Percentiles rank a stretch among this genome's conserved stretches.
These are phyloP conservation scores for Pseudonectria foliicola DNA, from an alignment of 2,329 filamentous ascomycete genomes.

Conservation along the genomic window DNA sequence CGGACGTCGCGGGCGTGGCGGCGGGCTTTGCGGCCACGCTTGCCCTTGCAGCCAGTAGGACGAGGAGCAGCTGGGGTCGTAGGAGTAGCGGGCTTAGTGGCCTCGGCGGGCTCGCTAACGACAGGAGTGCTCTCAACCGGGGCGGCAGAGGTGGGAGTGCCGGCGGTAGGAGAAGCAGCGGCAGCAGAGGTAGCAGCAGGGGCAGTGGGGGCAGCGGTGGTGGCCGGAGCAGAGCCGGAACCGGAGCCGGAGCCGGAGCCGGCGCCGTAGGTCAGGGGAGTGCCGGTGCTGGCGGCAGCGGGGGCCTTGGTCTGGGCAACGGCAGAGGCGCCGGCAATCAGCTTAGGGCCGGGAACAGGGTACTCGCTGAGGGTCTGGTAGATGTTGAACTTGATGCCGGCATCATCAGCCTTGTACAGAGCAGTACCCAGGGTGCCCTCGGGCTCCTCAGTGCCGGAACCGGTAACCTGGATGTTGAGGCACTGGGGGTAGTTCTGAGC, in stretches of 20 bases:
- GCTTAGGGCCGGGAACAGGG: constrained; percentile 22
- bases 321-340: constrained; percentile 16
- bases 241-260: constrained; percentile 6
- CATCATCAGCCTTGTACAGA: constrained; percentile 24
- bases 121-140: constrained; percentile 5
- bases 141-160: constrained; percentile 3
- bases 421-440: constrained; percentile 26
- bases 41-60: constrained; percentile 13
- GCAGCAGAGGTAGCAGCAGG: constrained; percentile 8
- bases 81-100: constrained; percentile 4
- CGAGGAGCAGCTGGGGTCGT: constrained; percentile 3
- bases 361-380: constrained; percentile 21
- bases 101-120: constrained; percentile 5
- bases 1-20: constrained; percentile 17
- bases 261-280: constrained; percentile 8
- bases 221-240: constrained; percentile 2
- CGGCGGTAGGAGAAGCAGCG: constrained; percentile 1
- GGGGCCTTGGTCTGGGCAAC: constrained; percentile 15
- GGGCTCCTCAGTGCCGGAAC: constrained; percentile 30
- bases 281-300: constrained; percentile 9
- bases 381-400: constrained; percentile 28
- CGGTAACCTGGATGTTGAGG: constrained; percentile 40
- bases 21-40: constrained; percentile 18
- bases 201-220: constrained; percentile 5
- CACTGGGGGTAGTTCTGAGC: constrained; percentile 48